These are phyloP conservation scores for Termitomyces sp. DNA, from an alignment of 768 basidiomycete species.

Conservation along the genomic window DNA sequence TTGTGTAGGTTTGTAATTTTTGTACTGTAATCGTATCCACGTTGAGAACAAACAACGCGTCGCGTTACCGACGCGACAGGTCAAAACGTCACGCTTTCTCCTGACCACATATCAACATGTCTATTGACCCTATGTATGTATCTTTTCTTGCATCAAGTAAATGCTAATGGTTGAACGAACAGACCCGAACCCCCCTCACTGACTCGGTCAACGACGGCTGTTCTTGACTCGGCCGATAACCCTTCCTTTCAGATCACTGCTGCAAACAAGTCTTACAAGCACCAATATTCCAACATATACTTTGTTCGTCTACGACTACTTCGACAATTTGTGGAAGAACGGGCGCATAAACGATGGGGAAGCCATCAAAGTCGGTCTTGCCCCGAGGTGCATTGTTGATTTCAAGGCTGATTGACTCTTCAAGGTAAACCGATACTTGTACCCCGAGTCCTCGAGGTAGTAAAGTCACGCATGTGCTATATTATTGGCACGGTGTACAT, in stretches of 20 bases:
- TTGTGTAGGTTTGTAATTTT: too few species aligned
- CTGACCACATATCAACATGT: neutral
- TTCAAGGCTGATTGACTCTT: neutral
- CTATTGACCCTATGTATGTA: constrained; percentile 13
- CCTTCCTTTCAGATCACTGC: constrained; percentile 43
- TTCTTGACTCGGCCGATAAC: constrained; percentile 30
- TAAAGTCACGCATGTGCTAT: constrained; percentile 81
- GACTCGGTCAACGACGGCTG: constrained; percentile 31
- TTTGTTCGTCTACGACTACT: constrained; percentile 40
- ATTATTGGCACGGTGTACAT: constrained; percentile 95
- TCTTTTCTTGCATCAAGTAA: neutral
- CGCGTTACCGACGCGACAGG: constrained; percentile 6
- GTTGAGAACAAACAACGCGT: too few species aligned
- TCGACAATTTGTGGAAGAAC: constrained; percentile 35
- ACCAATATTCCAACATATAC: constrained; percentile 57
- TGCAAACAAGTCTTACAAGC: constrained; percentile 44
- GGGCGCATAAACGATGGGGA: constrained; percentile 36
- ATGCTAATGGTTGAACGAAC: neutral
- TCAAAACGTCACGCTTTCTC: constrained; percentile 5
- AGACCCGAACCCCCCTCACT: constrained; percentile 21
- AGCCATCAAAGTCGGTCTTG: constrained; percentile 31
- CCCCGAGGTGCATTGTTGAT: neutral
- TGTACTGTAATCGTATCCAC: too few species aligned
- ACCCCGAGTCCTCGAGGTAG: constrained; percentile 82
- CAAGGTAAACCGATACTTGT: constrained; percentile 69